Percentiles rank a stretch among this genome's conserved stretches.
Evolutionary conservation across 1,284 basidiomycete species (phyloP).

Genomic region (Heimioporus punctisporus): DNA sequence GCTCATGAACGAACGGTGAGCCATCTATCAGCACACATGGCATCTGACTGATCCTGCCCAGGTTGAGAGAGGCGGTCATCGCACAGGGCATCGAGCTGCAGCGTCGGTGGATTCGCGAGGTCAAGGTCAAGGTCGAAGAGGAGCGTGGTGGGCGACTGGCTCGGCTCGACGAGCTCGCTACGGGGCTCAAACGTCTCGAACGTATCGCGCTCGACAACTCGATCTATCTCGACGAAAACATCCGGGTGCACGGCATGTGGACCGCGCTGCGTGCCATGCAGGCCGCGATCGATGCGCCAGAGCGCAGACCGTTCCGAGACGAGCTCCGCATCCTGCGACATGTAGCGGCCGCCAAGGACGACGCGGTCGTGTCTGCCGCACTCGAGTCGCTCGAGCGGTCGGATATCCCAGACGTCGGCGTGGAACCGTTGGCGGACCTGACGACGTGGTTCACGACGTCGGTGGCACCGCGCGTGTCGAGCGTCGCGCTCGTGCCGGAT

Average conservation of each 20-base stretch:
- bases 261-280: slow-evolving; percentile 71
- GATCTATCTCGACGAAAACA: slow-evolving; percentile 86
- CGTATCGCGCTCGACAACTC: slow-evolving; percentile 93
- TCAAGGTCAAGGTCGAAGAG: slow-evolving; percentile 95
- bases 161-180: slow-evolving; percentile 93
- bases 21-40: too few relatives aligned
- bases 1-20: slow-evolving; percentile 92
- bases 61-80: slow-evolving; percentile 94
- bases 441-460: slow-evolving; percentile 88
- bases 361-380: slow-evolving; percentile 66
- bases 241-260: slow-evolving; percentile 85
- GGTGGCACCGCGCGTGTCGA: slow-evolving; percentile 85
- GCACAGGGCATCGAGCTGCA: slow-evolving; percentile 98
- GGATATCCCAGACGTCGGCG: slow-evolving; percentile 82
- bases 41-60: slow-evolving; percentile 30
- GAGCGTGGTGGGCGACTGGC: slow-evolving; percentile 96
- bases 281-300: slow-evolving; percentile 57
- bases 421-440: slow-evolving; percentile 91
- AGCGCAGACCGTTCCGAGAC: slow-evolving; percentile 84
- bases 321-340: slow-evolving; percentile 86
- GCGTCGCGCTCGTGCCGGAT: slow-evolving; percentile 91
- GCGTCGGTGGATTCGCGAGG: slow-evolving; percentile 94
- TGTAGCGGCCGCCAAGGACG: slow-evolving; percentile 71
- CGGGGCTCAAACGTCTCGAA: slow-evolving; percentile 90
- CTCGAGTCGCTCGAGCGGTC: slow-evolving; percentile 76